These are phyloP conservation scores for Jamesozyma rosinii DNA, from an alignment of 805 yeast genomes.

Conservation along the genomic window DNA sequence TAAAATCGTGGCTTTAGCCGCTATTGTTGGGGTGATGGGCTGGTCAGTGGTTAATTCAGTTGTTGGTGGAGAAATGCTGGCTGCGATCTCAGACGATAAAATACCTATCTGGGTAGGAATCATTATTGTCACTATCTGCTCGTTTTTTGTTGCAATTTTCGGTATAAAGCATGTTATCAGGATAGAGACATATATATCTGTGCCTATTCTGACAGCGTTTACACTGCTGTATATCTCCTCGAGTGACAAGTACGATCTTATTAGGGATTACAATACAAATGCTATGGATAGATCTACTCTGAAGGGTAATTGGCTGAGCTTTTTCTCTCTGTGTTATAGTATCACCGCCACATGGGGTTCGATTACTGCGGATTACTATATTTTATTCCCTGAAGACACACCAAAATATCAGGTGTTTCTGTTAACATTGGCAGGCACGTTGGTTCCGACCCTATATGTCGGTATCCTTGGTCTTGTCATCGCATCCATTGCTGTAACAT, in stretches of 20 bases:
- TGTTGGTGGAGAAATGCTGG: conserved; percentile 76
- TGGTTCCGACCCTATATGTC: conserved; percentile 66
- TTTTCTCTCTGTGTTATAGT: conserved; percentile 64
- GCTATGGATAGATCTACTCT: conserved; percentile 32
- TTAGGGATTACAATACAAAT: conserved; percentile 29
- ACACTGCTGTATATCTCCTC: conserved; percentile 56
- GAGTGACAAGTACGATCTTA: conserved; percentile 37
- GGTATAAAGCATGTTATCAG: conserved; percentile 66
- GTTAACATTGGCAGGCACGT: conserved; percentile 57
- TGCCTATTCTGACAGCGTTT: conserved; percentile 62
- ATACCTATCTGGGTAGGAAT: conserved; percentile 71
- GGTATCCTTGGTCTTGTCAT: conserved; percentile 65
- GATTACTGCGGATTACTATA: conserved; percentile 74
- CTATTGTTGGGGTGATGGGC: conserved; percentile 73
- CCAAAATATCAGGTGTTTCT: conserved; percentile 45
- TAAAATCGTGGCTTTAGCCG: conserved; percentile 60
- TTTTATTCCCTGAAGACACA: conserved; percentile 66
- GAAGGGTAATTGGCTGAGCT: conserved; percentile 62
- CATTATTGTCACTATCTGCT: conserved; percentile 53
- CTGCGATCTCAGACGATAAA: conserved; percentile 52
- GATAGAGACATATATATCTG: conserved; percentile 58
- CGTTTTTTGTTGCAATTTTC: conserved; percentile 60
- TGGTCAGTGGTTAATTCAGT: conserved; percentile 91
- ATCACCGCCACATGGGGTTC: conserved; percentile 87
- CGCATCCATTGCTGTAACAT: conserved; percentile 53